Base-by-base conservation (phyloP, 2,329 filamentous ascomycete genomes). In the Fusarium miscanthi region DNA sequence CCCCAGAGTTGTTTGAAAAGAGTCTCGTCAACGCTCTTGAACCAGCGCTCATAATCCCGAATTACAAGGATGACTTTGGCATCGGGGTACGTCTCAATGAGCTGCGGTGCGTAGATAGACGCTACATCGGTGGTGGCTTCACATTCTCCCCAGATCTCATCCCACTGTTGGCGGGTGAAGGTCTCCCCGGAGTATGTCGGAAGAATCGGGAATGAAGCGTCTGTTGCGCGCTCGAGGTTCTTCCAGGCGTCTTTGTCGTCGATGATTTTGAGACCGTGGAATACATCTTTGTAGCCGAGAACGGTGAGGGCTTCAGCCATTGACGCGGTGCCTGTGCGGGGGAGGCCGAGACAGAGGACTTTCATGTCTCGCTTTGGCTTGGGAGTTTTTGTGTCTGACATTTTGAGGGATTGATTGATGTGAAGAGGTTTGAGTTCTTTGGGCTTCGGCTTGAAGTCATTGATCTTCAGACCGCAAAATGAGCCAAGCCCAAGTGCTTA, bases 11-110 rank as follows among this genome's bases (percentile, higher is more conserved):
- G 33, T 12, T 78, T 63, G 23, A 79, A 40, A 14, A 81, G 48
- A 35, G 67, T 61, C 69, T 83, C 78, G 3, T 80, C 67, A 6
- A 82, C 68, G 62, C 81, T 82, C 23, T 69, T 61, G 49, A 71
- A 77, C 81, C 81, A 82, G 14, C 59, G 67, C 2, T 81, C 79
- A 33, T 73, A 80, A 41, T 81, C 76, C 5, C 81, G 75, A 9
- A 77, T 66, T 6, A 78, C 77, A 0, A 82, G 69, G 1, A 82
- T 69, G 35, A 82, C 79, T 59, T 81, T 81, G 4, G 81, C 81
- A 0, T 81, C 75, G 0, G 81, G 80, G 13, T 82, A 82, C 1
- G 64, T 59, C 16, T 74, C 56, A 45, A 81, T 78, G 6, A 82
- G 62, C 35, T 78, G 70, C 3, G 75, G 62, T 2, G 73, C 78